Evolutionary conservation across 1,284 basidiomycete genomes (phyloP).

Genomic region (Trametes hirsuta): DNA sequence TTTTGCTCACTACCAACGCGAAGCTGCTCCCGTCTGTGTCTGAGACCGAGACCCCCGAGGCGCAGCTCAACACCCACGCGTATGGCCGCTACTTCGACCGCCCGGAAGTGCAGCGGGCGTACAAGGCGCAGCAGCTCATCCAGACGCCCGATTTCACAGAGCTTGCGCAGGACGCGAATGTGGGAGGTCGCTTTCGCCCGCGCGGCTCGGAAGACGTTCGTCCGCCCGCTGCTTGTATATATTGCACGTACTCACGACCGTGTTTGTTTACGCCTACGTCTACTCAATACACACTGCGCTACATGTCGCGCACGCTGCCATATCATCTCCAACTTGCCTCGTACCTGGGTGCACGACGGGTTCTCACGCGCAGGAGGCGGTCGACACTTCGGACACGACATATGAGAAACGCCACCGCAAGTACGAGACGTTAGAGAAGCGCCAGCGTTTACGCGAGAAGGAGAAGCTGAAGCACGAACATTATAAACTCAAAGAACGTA

Average conservation of each 20-base stretch:
- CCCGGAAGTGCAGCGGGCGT: conserved; percentile 73
- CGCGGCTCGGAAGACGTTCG: conserved; percentile 71
- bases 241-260: conserved; percentile 22
- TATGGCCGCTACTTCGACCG: conserved; percentile 78
- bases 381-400: conserved; percentile 83
- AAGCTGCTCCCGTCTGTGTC: conserved; percentile 45
- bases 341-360: neutral
- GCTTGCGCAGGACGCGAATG: conserved; percentile 59
- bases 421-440: conserved; percentile 86
- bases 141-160: conserved; percentile 72
- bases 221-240: conserved; percentile 26
- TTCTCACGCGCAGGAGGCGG: conserved; percentile 45
- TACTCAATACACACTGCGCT: conserved; percentile 16
- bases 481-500: conserved; percentile 87
- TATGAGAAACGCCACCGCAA: conserved; percentile 86
- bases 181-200: conserved; percentile 69
- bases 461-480: conserved; percentile 91
- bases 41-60: conserved; percentile 38
- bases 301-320: neutral
- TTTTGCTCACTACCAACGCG: conserved; percentile 74
- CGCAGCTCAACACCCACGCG: conserved; percentile 57
- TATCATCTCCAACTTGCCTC: neutral
- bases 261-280: neutral
- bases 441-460: conserved; percentile 83
- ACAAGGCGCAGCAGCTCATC: conserved; percentile 66